Percentiles rank a stretch among this genome's conserved stretches.
phyloP scores from a whole-genome alignment of 371 early-diverging fungal genomes.

The Mortierella sp. region DNA sequence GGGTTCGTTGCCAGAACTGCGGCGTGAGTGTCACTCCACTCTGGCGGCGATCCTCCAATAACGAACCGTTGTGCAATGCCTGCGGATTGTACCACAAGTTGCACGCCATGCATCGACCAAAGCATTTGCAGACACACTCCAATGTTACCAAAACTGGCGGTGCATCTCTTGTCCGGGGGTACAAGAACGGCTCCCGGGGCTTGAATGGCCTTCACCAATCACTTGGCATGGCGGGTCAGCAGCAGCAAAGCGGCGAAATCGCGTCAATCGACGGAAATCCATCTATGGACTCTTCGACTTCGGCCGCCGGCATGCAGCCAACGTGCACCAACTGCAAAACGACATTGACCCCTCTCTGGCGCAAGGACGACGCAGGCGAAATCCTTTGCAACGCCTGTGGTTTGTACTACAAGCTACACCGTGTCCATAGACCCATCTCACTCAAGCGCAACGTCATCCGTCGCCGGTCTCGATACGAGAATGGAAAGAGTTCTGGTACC shows the following conservation, averaged over 20 bases:
- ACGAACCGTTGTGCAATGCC: slow-evolving; percentile 93
- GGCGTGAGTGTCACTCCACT: slow-evolving; percentile 90
- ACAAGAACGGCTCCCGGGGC: background rate
- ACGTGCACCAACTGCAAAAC: slow-evolving; percentile 91
- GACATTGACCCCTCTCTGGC: slow-evolving; percentile 95
- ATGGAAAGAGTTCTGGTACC: slow-evolving; percentile 26
- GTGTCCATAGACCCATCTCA: slow-evolving; percentile 79
- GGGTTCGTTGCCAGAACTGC: slow-evolving; percentile 85
- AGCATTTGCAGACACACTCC: slow-evolving; percentile 38
- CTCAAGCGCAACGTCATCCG: slow-evolving; percentile 87
- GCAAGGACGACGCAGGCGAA: slow-evolving; percentile 84
- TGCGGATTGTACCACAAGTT: slow-evolving; percentile 95
- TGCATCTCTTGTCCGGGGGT: background rate
- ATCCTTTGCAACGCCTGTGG: slow-evolving; percentile 98
- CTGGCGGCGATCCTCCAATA: slow-evolving; percentile 92
- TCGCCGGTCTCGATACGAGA: slow-evolving; percentile 81
- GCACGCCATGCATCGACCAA: slow-evolving; percentile 78
- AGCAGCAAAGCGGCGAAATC: background rate
- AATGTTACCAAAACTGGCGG: background rate
- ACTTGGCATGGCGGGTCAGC: slow-evolving; percentile 1
- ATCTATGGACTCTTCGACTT: slow-evolving; percentile 1
- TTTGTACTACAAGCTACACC: slow-evolving; percentile 92
- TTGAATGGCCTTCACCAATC: background rate
- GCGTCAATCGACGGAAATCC: background rate
- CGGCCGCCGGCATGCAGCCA: slow-evolving; percentile 47